Evolutionary conservation across 345 rosid genomes (phyloP).

Genomic region (Draba incana): DNA sequence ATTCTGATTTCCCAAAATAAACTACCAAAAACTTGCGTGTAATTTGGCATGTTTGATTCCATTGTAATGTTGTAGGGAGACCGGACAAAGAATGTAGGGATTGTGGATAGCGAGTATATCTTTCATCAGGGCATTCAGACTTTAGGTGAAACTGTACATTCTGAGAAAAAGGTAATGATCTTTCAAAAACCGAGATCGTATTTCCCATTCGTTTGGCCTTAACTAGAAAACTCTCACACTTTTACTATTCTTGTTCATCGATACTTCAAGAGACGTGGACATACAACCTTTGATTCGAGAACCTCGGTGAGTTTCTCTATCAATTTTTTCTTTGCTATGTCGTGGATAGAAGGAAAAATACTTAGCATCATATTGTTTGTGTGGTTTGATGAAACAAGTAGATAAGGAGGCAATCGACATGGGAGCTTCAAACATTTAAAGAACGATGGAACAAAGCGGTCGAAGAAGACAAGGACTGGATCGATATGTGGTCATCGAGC

Average conservation of each 20-base stretch:
- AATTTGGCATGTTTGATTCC: too few species aligned
- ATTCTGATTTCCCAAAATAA: too few species aligned
- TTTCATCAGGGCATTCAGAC: conserved; percentile 90
- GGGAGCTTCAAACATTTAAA: conserved; percentile 78
- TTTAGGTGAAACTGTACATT: conserved; percentile 64
- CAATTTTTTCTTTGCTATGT: neutral
- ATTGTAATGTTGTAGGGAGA: conserved; percentile 63
- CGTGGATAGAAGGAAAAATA: neutral
- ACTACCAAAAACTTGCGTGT: neutral
- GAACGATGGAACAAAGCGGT: conserved; percentile 79
- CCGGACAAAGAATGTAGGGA: conserved; percentile 82
- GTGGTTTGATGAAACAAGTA: conserved; percentile 41
- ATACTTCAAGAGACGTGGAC: conserved; percentile 44
- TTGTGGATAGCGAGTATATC: conserved; percentile 84
- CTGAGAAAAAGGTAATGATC: conserved; percentile 53
- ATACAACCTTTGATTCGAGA: conserved; percentile 52
- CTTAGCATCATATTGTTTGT: neutral
- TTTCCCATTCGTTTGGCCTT: neutral
- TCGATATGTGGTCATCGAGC: conserved; percentile 57
- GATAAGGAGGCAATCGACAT: conserved; percentile 92
- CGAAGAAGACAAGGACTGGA: conserved; percentile 69
- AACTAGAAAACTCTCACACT: conserved; percentile 12
- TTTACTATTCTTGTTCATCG: conserved; percentile 3
- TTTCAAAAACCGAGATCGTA: neutral
- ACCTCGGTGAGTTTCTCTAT: conserved; percentile 57